phyloP scores from a whole-genome alignment of 371 early-diverging fungal genomes.

The Mortierella polycephala region DNA sequence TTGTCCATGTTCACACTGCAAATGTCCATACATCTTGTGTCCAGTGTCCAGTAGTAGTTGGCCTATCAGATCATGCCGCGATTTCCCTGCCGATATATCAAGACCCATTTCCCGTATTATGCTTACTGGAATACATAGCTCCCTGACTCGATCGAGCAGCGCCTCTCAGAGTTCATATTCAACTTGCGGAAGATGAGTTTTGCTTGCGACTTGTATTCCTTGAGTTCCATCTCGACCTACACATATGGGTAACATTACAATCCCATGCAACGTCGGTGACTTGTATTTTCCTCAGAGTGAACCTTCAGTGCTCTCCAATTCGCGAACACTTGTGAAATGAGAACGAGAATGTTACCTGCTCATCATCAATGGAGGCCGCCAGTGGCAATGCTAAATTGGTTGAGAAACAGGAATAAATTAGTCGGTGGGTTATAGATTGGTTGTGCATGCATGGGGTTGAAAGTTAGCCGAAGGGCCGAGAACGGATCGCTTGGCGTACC shows the following conservation, averaged over 20 bases:
- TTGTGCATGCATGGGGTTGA: no score
- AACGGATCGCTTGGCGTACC: conserved; percentile 53
- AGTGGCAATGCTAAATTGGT: conserved; percentile 76
- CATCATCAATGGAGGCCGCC: conserved; percentile 98
- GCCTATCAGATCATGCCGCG: conserved; percentile 54
- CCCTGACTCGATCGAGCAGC: conserved; percentile 96
- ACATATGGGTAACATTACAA: not conserved
- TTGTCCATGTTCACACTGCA: no score
- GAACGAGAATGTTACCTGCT: conserved; percentile 72
- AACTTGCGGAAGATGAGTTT: conserved; percentile 91
- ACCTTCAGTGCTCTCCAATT: not conserved
- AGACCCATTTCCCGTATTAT: not conserved
- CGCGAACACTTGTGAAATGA: no score
- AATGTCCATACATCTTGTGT: not conserved
- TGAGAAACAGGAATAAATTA: not conserved
- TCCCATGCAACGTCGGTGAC: conserved; percentile 3
- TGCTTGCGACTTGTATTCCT: conserved; percentile 94
- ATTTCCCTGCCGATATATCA: conserved; percentile 1
- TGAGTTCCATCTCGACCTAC: conserved; percentile 79
- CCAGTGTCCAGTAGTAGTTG: not conserved
- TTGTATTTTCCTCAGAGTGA: not conserved
- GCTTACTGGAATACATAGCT: conserved; percentile 88
- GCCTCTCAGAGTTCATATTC: conserved; percentile 84
- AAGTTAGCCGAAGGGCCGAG: not conserved
- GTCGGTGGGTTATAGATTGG: no score